Base-by-base conservation (phyloP, 2,329 filamentous ascomycete genomes). In the Pseudogymnoascus pannorum region DNA sequence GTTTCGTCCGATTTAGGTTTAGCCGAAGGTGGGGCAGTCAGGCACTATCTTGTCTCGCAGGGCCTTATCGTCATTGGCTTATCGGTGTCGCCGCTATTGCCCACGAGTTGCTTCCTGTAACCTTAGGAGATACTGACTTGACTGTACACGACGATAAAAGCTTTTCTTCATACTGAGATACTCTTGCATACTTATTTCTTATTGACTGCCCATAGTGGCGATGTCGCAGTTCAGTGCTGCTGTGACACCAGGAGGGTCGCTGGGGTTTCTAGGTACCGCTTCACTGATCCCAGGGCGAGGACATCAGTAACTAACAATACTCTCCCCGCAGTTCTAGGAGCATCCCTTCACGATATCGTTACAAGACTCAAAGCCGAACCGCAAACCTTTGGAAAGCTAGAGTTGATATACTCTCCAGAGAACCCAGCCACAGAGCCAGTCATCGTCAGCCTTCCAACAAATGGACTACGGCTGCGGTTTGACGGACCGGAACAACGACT, bases 401-500 rank as follows among this genome's bases (percentile, higher is more conserved):
- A 97, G 68, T 78, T 97, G 33, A 81, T 87, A 48, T 95, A 94
- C 75, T 91, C 91, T 26, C 81, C 86, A n/a, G 78, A 83, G 14
- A 78, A 85, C 11, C 93, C 94, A 3, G 81, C 97, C 33, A 80
- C 80, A 31, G 84, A 90, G 26, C 90, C 92, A 0, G 83, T 97
- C 16, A 78, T 90, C 44, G 75, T 97, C 61, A 81, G 81, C 16
- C 83, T 99, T 3, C 89, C 92, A 1, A 82, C 85, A 3, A 99
- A 97, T 75, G 94, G 94, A 26, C 75, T 99, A 29, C 88, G 93
- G 11, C 77, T 99, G 60, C 91, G 91, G 42, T 99, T 99, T 71
- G 94, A 99, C 72, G 94, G 92, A 0, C 87, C 90, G 3, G 92
- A 97, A 69, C 94, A 99, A 75, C 86, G 93, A 35, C 78, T 99